Evolutionary conservation across 257 asterid genomes (phyloP).

Genomic region (Pogostemon cablin): DNA sequence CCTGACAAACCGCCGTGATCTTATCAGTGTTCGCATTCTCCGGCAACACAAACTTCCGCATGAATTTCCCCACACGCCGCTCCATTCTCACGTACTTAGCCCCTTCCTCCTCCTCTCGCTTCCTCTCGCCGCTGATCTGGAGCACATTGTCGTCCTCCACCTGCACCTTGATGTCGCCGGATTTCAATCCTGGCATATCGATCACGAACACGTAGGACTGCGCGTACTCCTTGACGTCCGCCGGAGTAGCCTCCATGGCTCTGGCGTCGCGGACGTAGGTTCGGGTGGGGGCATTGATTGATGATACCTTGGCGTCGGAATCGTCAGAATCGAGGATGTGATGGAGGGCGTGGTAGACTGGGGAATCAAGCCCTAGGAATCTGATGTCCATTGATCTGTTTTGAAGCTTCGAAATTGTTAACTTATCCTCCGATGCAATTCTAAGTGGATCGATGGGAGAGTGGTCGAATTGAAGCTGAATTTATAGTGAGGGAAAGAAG

Average conservation of each 20-base stretch:
- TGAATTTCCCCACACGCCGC: conserved; percentile 49
- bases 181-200: conserved; percentile 55
- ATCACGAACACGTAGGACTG: conserved; percentile 41
- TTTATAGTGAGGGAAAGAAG: neutral
- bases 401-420: neutral
- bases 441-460: neutral
- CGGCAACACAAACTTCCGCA: conserved; percentile 53
- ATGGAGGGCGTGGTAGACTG: conserved; percentile 42
- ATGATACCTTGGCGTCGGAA: conserved; percentile 32
- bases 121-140: conserved; percentile 49
- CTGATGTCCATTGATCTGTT: conserved; percentile 46
- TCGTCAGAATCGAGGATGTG: conserved; percentile 38
- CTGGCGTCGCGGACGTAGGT: conserved; percentile 55
- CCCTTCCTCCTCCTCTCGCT: conserved; percentile 46
- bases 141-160: conserved; percentile 46
- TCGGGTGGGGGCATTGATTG: conserved; percentile 39
- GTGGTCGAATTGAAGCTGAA: neutral
- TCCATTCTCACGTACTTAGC: conserved; percentile 50
- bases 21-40: conserved; percentile 44
- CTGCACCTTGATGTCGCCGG: conserved; percentile 49
- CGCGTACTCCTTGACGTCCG: conserved; percentile 46
- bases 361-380: conserved; percentile 47
- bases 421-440: neutral
- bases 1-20: conserved; percentile 48
- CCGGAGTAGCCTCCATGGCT: conserved; percentile 56